Conservation (phyloP, 768 basidiomycete genomes). For the Astraeus odoratus region DNA sequence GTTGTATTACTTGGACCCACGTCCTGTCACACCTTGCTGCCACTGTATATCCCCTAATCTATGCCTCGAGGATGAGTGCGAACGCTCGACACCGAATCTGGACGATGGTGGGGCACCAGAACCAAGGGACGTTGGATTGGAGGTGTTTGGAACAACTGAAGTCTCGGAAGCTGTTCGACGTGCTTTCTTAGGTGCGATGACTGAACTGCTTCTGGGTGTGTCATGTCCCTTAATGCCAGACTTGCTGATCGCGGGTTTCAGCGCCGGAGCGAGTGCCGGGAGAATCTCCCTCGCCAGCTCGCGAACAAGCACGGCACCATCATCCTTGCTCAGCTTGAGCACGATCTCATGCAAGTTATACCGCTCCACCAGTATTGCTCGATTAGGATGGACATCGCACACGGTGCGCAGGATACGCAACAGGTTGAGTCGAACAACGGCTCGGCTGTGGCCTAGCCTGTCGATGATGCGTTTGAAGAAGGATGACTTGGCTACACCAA, state of each 20-base stretch:
- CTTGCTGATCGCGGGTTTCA: constrained; percentile 44
- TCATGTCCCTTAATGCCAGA: constrained; percentile 26
- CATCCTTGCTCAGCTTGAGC: constrained; percentile 70
- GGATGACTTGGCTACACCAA: constrained; percentile 68
- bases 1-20: constrained; percentile 16
- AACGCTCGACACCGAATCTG: constrained; percentile 29
- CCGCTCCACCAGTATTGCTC: constrained; percentile 70
- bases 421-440: constrained; percentile 86
- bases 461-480: constrained; percentile 90
- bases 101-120: constrained; percentile 10
- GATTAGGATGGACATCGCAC: constrained; percentile 87
- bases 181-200: constrained; percentile 57
- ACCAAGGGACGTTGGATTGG: constrained; percentile 15
- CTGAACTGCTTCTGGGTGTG: constrained; percentile 30
- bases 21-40: constrained; percentile 28
- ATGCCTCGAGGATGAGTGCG: constrained; percentile 40
- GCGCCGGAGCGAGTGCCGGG: constrained; percentile 65
- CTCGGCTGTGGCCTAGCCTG: constrained; percentile 62
- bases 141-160: constrained; percentile 28
- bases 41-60: constrained; percentile 59
- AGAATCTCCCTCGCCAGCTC: constrained; percentile 85
- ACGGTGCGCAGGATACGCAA: constrained; percentile 78
- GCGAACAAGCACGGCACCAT: constrained; percentile 86
- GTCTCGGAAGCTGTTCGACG: constrained; percentile 70
- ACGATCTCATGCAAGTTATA: constrained; percentile 82